Evolutionary conservation across 345 rosid genomes (phyloP), one percentile per base, ranked within the genome.

Genomic region (Reutealis trisperma): DNA sequence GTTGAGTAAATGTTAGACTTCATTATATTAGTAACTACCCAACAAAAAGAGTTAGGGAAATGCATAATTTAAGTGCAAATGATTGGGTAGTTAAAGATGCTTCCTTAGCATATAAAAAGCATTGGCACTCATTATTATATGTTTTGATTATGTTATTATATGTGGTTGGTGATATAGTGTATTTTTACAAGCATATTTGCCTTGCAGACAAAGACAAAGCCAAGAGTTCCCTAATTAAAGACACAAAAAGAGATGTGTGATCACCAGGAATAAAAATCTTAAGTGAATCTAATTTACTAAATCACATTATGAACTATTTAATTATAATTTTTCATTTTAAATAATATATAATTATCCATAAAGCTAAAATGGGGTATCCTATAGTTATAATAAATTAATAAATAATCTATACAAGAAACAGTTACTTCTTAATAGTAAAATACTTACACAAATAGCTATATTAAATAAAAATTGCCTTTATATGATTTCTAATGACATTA

Each of bases 81-180:
- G 83, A 85, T 82, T 72, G 73, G 77, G 83, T 84, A 7, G 85
- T 82, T 85, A 67, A 74, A 70, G 80, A 75, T 82, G 82, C 82
- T 77, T 72, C 64, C 60, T 52, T 16, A 77, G 55, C 74, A 83
- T 55, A 5, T 55, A 5, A 66, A 27, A 62, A 59, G 49, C 75
- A 44, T 67, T 63, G 18, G n/a, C 32, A 70, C 4, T 42, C 1
- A 72, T 60, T 72, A 72, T 72, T 61, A 62, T 47, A 49, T 30
- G 19, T 24, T 49, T 69, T 47, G 67, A 32, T 13, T 24, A 47
- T 73, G 27, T 8, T 61, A 44, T 42, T 45, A 8, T 60, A 41
- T 55, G 72, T 16, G 65, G 72, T 41, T 75, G 78, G 57, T 65
- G 63, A 75, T 75, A n/a, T n/a, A n/a, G 2, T 24, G 18, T 70